These are phyloP conservation scores for Thecaphora thlaspeos DNA, from an alignment of 1,284 basidiomycete species.

Conservation along the genomic window DNA sequence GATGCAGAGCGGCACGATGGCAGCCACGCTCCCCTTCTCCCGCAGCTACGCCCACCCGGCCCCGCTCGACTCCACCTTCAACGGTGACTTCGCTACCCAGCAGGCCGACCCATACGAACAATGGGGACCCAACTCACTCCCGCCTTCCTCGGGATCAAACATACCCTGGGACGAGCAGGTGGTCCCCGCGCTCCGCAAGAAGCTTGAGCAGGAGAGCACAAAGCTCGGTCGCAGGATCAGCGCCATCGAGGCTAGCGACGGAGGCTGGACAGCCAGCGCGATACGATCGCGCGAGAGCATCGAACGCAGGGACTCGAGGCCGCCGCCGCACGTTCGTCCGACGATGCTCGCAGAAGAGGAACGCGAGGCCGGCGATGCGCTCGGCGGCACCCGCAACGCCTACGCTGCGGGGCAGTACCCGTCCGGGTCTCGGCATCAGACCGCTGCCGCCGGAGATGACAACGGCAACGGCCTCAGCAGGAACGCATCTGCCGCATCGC, in stretches of 20 bases:
- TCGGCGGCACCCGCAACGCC: too few species aligned
- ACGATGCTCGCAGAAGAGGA: too few species aligned
- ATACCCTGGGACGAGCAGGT: conserved; percentile 41
- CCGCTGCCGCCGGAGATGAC: too few species aligned
- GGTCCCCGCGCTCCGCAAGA: conserved; percentile 36
- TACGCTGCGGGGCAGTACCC: too few species aligned
- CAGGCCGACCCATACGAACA: conserved; percentile 7
- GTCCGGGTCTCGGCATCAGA: too few species aligned
- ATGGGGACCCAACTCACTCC: conserved; percentile 31
- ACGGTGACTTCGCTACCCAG: conserved; percentile 6
- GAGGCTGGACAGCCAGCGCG: conserved; percentile 13
- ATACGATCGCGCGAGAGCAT: conserved; percentile 6
- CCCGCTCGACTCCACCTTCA: conserved; percentile 7
- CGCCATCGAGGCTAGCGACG: conserved; percentile 26
- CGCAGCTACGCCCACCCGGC: conserved; percentile 16
- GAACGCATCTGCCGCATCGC: background rate
- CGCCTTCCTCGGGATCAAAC: conserved; percentile 7
- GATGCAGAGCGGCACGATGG: conserved; percentile 3
- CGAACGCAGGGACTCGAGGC: background rate
- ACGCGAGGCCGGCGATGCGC: too few species aligned
- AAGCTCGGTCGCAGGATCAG: conserved; percentile 31
- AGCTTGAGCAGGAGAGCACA: conserved; percentile 31
- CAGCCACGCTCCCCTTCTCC: conserved; percentile 19
- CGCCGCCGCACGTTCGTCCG: too few species aligned
- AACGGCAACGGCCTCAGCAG: too few species aligned